These are phyloP conservation scores for Suhomyces kilbournensis DNA, from an alignment of 805 yeast genomes.

Conservation along the genomic window DNA sequence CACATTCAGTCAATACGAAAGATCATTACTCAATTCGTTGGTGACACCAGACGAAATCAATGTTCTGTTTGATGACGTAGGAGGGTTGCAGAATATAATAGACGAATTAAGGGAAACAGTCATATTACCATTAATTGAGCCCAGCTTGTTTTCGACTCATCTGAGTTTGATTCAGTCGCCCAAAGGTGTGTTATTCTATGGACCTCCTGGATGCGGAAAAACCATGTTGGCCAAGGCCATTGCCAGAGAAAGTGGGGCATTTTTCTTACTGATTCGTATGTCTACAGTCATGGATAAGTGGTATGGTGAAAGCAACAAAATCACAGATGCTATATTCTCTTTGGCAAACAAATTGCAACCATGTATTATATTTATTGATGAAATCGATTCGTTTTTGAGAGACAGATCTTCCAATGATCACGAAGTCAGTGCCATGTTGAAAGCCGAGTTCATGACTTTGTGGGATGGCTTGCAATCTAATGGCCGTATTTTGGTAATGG, in stretches of 20 bases:
- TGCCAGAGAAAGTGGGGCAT: slow-evolving; percentile 89
- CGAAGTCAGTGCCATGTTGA: slow-evolving; percentile 90
- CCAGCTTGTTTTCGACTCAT: slow-evolving; percentile 69
- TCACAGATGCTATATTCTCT: slow-evolving; percentile 89
- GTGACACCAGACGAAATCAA: slow-evolving; percentile 82
- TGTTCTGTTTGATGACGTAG: slow-evolving; percentile 76
- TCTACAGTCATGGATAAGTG: slow-evolving; percentile 94
- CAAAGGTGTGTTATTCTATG: slow-evolving; percentile 86
- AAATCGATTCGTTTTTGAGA: slow-evolving; percentile 89
- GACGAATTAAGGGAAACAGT: slow-evolving; percentile 88
- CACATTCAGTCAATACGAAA: slow-evolving; percentile 70
- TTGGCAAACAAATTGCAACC: slow-evolving; percentile 89
- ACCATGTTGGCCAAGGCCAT: slow-evolving; percentile 96
- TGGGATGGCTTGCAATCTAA: slow-evolving; percentile 89
- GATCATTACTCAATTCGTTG: slow-evolving; percentile 69
- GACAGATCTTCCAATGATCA: slow-evolving; percentile 84
- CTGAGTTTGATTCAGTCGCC: slow-evolving; percentile 80
- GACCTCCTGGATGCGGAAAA: slow-evolving; percentile 98
- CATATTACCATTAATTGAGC: slow-evolving; percentile 74
- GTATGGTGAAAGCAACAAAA: slow-evolving; percentile 95
- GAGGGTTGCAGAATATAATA: slow-evolving; percentile 80
- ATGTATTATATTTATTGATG: slow-evolving; percentile 92
- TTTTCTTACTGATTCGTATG: slow-evolving; percentile 86
- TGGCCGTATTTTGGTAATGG: slow-evolving; percentile 82
- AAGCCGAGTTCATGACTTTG: slow-evolving; percentile 95